Evolutionary conservation across 2,329 filamentous ascomycete species (phyloP), one percentile per base, ranked within the genome.

Genomic region (Diaporthe velutina): DNA sequence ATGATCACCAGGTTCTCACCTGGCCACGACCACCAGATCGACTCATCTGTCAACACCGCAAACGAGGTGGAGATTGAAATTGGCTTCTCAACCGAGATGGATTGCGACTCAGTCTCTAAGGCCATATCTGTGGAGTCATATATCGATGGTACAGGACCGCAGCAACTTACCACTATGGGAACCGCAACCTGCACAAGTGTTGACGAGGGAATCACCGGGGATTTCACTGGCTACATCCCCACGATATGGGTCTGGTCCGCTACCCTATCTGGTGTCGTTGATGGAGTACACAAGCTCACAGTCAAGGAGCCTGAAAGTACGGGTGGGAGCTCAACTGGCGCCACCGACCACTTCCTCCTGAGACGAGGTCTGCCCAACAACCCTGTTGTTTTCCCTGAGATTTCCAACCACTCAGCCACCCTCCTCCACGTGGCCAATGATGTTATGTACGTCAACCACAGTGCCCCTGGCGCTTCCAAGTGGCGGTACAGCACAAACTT

Each of bases 401-500:
- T 80, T 7, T 88, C 89, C 25, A 92, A 92, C 79, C 90, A 77
- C 64, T 79, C 90, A 10, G 83, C 82, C 7, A 84, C 84, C 8
- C 83, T 92, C 2, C 83, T 92, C 60, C 67, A 15, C 70, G 81
- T 85, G 66, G 79, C 85, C 52, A 77, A 77, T 17, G 75, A 82
- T 25, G 76, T 84, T 80, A 40, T 83, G 89, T 19, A 87, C 67
- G 83, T 92, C 58, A 83, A 85, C 25, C 91, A 92, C 77, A 86
- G 87, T 70, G 91, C 91, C 15, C 83, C 90, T 30, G 91, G 91
- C 28, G 91, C 91, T 22, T 87, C 90, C 79, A 87, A 86, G 78
- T 92, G 87, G 82, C 89, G 90, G n/a, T 92, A 90, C 79, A 90
- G 89, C 13, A 86, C 89, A 38, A 91, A 90, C 73, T 93, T 89